phyloP scores from a whole-genome alignment of 1,284 basidiomycete species.

The Meripilus lineatus region DNA sequence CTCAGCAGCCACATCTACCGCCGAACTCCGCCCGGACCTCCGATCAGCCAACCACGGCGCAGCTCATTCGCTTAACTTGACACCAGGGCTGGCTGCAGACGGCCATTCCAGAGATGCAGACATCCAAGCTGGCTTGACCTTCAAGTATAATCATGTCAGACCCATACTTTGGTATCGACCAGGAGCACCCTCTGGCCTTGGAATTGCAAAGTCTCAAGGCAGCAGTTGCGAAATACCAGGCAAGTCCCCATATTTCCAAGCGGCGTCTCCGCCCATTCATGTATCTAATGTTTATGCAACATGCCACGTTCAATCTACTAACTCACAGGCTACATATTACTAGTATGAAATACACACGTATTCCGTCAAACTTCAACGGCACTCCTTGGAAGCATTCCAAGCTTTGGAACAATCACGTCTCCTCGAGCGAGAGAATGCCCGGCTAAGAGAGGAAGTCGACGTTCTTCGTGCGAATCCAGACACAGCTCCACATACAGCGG shows the following conservation, averaged over 20 bases:
- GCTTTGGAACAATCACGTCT: conserved; percentile 41
- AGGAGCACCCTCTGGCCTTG: conserved; percentile 60
- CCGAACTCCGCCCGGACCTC: too few species aligned
- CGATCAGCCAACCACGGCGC: too few species aligned
- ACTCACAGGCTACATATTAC: conserved; percentile 22
- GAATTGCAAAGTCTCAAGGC: conserved; percentile 61
- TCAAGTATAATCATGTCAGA: background rate
- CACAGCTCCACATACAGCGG: conserved; percentile 36
- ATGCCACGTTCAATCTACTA: conserved; percentile 23
- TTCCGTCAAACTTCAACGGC: conserved; percentile 61
- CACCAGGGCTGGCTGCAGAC: too few species aligned
- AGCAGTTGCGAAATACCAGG: conserved; percentile 67
- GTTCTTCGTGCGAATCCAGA: conserved; percentile 48
- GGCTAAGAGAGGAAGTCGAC: conserved; percentile 47
- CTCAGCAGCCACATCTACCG: too few species aligned
- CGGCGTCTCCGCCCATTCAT: too few species aligned
- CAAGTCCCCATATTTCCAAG: conserved; percentile 26
- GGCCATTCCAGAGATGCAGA: background rate
- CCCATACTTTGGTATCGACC: conserved; percentile 25
- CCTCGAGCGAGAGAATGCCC: conserved; percentile 54
- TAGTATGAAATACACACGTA: conserved; percentile 65
- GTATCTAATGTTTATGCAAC: conserved; percentile 11
- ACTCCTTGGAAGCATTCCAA: conserved; percentile 48
- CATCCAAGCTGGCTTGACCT: background rate
- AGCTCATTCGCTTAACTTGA: too few species aligned